These are phyloP conservation scores for Botrytis sinoallii DNA, from an alignment of 2,329 filamentous ascomycete species.

Conservation along the genomic window DNA sequence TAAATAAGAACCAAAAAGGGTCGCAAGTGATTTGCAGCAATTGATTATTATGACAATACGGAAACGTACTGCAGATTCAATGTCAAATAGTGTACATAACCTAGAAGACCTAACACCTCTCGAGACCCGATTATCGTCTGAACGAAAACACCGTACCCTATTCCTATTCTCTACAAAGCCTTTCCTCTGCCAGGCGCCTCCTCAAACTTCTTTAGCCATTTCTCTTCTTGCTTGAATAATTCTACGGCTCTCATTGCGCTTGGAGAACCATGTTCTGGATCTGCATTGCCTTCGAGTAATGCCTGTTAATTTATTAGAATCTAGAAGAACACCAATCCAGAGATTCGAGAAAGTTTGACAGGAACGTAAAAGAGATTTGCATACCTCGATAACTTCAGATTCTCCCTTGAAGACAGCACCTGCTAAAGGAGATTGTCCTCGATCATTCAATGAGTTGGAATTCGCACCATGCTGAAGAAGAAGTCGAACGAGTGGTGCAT, in stretches of 20 bases:
- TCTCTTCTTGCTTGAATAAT: slow-evolving; percentile 52
- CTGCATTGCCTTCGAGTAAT: slow-evolving; percentile 51
- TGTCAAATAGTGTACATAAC: not conserved
- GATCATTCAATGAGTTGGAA: slow-evolving; percentile 64
- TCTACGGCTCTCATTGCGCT: slow-evolving; percentile 48
- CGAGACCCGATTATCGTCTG: not conserved
- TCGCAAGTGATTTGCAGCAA: not conserved
- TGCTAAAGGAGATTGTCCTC: slow-evolving; percentile 65
- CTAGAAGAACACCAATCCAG: fast-evolving
- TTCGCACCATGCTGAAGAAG: slow-evolving; percentile 63
- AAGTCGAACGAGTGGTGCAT: slow-evolving; percentile 56
- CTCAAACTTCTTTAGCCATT: slow-evolving; percentile 51
- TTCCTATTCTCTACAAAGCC: slow-evolving; percentile 26
- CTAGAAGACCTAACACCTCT: not conserved
- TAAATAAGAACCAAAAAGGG: not conserved
- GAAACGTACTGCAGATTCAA: not conserved
- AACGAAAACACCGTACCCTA: not conserved
- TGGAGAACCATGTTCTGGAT: slow-evolving; percentile 51
- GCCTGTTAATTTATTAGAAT: slow-evolving; percentile 48
- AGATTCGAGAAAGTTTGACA: not conserved
- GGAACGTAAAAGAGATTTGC: slow-evolving; percentile 11
- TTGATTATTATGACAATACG: not conserved
- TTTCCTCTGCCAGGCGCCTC: slow-evolving; percentile 48
- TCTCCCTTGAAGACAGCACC: slow-evolving; percentile 73
- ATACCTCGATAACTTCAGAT: slow-evolving; percentile 58